Percentiles rank a stretch among this genome's conserved stretches.
Conservation (phyloP, 306 rosid species). For the Dalbergia cultrata region DNA sequence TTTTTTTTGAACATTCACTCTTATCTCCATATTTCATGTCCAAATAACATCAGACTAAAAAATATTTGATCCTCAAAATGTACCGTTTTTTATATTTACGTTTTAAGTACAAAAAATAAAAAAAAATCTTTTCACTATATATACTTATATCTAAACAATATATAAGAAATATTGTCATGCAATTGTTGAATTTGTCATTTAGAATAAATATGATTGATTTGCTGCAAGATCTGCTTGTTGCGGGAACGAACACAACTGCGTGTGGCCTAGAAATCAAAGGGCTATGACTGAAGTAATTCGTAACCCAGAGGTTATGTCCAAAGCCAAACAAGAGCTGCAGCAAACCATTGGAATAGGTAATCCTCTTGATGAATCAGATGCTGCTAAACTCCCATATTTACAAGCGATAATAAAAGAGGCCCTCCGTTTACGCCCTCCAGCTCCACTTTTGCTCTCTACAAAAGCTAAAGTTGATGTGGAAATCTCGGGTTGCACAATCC, state of each 20-base stretch:
- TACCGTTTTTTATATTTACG: no score
- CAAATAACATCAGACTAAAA: no score
- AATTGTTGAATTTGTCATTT: no score
- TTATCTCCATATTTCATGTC: no score
- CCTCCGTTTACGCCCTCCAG: constrained; percentile 53
- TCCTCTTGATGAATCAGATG: constrained; percentile 62
- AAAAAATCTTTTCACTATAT: no score
- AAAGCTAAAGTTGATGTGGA: constrained; percentile 57
- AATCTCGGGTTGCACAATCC: constrained; percentile 54
- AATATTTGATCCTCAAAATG: no score
- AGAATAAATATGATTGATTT: not conserved
- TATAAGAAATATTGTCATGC: no score
- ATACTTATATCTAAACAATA: no score
- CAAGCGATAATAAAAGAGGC: constrained; percentile 68
- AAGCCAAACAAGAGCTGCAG: constrained; percentile 53
- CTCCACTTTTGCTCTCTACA: constrained; percentile 61
- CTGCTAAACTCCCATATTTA: constrained; percentile 58
- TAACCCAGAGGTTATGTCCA: constrained; percentile 54
- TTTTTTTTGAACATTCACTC: no score
- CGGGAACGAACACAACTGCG: constrained; percentile 68
- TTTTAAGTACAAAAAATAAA: no score
- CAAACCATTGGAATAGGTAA: constrained; percentile 62
- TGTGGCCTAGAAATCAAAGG: constrained; percentile 56
- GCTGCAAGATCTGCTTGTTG: constrained; percentile 57
- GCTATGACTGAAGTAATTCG: constrained; percentile 59